Conservation (phyloP, 2,329 filamentous ascomycete genomes). For the Colletotrichum sp. region DNA sequence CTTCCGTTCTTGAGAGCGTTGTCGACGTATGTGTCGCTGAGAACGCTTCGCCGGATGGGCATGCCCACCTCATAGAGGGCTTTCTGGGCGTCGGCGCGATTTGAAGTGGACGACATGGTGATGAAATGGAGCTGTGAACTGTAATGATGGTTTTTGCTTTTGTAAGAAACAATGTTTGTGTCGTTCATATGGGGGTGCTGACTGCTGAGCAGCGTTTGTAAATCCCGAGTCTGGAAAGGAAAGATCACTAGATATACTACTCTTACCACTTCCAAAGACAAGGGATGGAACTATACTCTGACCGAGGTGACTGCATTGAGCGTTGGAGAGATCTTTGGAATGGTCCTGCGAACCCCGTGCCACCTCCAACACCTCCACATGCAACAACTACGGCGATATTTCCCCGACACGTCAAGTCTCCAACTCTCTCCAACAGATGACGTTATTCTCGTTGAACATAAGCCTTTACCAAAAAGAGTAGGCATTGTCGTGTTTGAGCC, state of each 20-base stretch:
- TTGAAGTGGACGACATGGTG: background rate
- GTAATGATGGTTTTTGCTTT: background rate
- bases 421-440: background rate
- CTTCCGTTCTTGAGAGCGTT: constrained; percentile 55
- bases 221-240: background rate
- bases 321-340: background rate
- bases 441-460: background rate
- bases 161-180: background rate
- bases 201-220: background rate
- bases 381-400: background rate
- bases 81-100: constrained; percentile 45
- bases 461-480: background rate
- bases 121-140: background rate
- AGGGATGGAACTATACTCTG: accelerated
- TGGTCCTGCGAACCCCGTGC: background rate
- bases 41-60: constrained; percentile 61
- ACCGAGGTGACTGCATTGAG: background rate
- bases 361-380: background rate
- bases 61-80: constrained; percentile 64
- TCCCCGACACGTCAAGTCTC: background rate
- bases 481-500: background rate
- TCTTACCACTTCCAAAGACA: background rate
- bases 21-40: constrained; percentile 64
- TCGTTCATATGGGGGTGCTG: background rate
- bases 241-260: background rate